These are phyloP conservation scores for Maudiozyma barnettii DNA, from an alignment of 805 yeast species.

Conservation along the genomic window DNA sequence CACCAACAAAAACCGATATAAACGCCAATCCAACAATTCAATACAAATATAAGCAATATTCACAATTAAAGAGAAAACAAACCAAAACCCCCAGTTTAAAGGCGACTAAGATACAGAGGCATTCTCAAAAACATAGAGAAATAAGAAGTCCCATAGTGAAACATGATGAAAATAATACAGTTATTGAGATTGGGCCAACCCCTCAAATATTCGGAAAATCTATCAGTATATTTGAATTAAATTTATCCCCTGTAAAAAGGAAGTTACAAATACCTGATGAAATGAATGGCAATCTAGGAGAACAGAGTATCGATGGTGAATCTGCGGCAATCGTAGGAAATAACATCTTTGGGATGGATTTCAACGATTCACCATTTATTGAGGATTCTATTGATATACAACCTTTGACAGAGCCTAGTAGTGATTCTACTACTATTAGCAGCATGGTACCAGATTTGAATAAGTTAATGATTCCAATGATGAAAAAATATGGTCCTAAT, in stretches of 20 bases:
- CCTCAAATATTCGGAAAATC: slow-evolving; percentile 79
- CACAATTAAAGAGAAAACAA: slow-evolving; percentile 16
- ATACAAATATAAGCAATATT: slow-evolving; percentile 29
- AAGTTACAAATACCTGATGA: slow-evolving; percentile 3
- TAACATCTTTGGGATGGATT: not conserved
- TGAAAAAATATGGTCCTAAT: slow-evolving; percentile 24
- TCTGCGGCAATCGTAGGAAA: not conserved
- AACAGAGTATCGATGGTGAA: not conserved
- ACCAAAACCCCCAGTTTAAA: not conserved
- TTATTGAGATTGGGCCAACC: slow-evolving; percentile 57
- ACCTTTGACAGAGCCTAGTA: too few relatives aligned
- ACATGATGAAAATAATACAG: not conserved
- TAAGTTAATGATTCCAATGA: not conserved
- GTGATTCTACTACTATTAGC: not conserved
- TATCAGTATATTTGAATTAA: slow-evolving; percentile 58
- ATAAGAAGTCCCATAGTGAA: not conserved
- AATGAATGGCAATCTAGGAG: slow-evolving; percentile 3
- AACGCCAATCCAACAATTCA: slow-evolving; percentile 31
- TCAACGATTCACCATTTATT: not conserved
- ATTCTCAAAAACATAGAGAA: too few relatives aligned
- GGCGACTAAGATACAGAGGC: not conserved
- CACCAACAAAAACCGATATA: slow-evolving; percentile 42
- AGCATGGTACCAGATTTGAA: too few relatives aligned
- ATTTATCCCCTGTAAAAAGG: slow-evolving; percentile 22
- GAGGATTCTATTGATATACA: not conserved